Percentiles rank a stretch among this genome's conserved stretches.
phyloP scores from a whole-genome alignment of 306 rosid genomes.

The Adenanthera pavonina region DNA sequence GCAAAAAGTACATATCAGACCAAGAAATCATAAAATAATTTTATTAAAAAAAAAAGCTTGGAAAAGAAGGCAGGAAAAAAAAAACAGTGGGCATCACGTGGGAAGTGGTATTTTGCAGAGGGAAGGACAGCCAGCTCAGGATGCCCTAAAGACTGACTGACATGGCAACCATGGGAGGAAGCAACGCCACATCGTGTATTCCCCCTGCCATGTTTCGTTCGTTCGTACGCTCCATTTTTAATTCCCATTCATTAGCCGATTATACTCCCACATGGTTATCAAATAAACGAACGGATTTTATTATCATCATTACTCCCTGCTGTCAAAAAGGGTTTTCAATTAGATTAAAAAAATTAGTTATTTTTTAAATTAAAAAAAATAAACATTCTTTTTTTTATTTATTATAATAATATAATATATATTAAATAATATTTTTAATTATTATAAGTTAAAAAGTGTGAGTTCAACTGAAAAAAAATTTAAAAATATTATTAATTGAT shows the following conservation, averaged over 20 bases:
- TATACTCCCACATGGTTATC: background rate
- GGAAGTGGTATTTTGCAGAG: constrained; percentile 34
- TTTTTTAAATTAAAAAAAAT: too few relatives aligned
- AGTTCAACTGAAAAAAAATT: too few relatives aligned
- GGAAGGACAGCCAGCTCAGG: constrained; percentile 44
- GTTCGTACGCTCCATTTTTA: constrained; percentile 34
- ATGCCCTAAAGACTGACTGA: constrained; percentile 36
- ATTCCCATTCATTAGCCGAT: constrained; percentile 5
- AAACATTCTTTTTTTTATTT: too few relatives aligned
- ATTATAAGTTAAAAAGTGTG: too few relatives aligned
- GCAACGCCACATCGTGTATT: constrained; percentile 44
- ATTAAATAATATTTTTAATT: too few relatives aligned
- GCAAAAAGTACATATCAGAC: background rate
- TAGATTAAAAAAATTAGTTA: too few relatives aligned
- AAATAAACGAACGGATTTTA: constrained; percentile 36
- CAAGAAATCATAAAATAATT: background rate
- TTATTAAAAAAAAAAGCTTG: background rate
- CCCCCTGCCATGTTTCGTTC: constrained; percentile 39
- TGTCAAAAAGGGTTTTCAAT: too few relatives aligned
- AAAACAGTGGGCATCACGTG: constrained; percentile 41
- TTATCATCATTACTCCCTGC: constrained; percentile 6
- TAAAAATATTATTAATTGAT: too few relatives aligned
- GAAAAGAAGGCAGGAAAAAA: background rate
- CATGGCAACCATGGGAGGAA: constrained; percentile 25
- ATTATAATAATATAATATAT: too few relatives aligned